Conservation (phyloP, 768 basidiomycete species). For the Lentinula lateritia region DNA sequence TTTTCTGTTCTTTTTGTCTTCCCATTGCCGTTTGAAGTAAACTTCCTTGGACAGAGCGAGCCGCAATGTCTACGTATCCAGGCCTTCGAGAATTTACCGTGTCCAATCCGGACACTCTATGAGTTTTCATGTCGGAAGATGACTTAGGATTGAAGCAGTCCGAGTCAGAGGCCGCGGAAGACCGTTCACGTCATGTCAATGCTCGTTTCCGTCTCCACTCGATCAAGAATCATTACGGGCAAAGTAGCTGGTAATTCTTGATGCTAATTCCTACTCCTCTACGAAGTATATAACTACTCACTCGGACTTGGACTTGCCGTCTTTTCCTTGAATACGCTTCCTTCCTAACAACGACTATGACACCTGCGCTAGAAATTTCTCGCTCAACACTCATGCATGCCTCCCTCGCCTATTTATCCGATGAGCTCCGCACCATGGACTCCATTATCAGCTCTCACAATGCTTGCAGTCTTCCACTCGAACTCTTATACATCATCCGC, state of each 20-base stretch:
- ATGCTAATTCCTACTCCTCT: constrained; percentile 13
- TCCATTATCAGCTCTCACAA: constrained; percentile 22
- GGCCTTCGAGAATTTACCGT: background rate
- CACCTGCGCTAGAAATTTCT: constrained; percentile 27
- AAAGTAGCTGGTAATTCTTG: background rate
- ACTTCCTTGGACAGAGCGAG: no score
- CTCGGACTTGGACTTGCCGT: background rate
- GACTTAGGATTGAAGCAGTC: background rate
- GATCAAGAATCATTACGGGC: constrained; percentile 2
- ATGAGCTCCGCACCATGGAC: constrained; percentile 39
- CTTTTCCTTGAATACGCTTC: constrained; percentile 1
- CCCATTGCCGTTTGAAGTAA: background rate
- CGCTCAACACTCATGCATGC: constrained; percentile 47
- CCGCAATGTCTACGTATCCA: no score
- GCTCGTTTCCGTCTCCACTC: constrained; percentile 4
- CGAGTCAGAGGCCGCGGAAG: constrained; percentile 3
- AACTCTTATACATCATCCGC: constrained; percentile 50
- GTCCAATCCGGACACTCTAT: background rate
- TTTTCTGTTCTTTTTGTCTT: background rate
- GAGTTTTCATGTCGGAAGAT: background rate
- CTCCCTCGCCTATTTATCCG: constrained; percentile 43
- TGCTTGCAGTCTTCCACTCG: constrained; percentile 33
- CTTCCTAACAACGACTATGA: constrained; percentile 18
- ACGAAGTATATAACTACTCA: background rate
- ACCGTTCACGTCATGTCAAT: constrained; percentile 7